Conservation (phyloP, 2,329 filamentous ascomycete species). For the Ustilaginoidea virens region DNA sequence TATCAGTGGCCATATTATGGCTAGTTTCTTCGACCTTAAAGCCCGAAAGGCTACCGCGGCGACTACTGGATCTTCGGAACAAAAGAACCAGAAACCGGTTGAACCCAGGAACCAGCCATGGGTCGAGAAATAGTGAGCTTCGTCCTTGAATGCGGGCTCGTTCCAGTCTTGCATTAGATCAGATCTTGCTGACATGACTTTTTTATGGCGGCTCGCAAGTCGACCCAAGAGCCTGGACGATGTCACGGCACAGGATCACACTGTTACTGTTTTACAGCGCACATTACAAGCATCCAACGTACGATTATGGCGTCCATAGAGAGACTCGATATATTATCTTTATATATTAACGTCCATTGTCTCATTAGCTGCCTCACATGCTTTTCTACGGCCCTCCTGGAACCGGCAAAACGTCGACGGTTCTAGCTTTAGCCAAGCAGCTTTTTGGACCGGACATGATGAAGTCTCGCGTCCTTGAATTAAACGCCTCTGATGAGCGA, state of each 20-base stretch:
- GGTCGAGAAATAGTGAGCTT: slow-evolving; percentile 91
- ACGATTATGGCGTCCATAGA: slow-evolving; percentile 9
- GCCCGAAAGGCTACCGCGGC: slow-evolving; percentile 68
- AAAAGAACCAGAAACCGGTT: slow-evolving; percentile 47
- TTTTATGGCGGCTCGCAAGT: slow-evolving; percentile 28
- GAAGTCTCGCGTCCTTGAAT: slow-evolving; percentile 86
- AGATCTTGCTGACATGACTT: too few relatives aligned
- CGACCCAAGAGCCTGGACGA: slow-evolving; percentile 88
- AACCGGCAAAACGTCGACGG: slow-evolving; percentile 94
- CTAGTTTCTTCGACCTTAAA: slow-evolving; percentile 91
- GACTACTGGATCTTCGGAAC: slow-evolving; percentile 42
- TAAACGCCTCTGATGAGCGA: slow-evolving; percentile 97
- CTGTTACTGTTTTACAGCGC: slow-evolving; percentile 78
- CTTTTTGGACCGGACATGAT: slow-evolving; percentile 93
- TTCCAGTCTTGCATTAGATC: too few relatives aligned
- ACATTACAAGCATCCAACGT: slow-evolving; percentile 91
- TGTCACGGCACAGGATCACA: slow-evolving; percentile 96
- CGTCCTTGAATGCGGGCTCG: too few relatives aligned
- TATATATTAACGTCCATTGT: slow-evolving; percentile 2
- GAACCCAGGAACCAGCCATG: slow-evolving; percentile 65
- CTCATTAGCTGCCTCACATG: slow-evolving; percentile 73
- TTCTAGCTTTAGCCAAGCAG: slow-evolving; percentile 92
- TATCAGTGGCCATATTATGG: slow-evolving; percentile 38
- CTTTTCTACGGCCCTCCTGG: slow-evolving; percentile 97
- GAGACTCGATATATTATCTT: not conserved